phyloP scores from a whole-genome alignment of 305 asterid genomes.

The Striga hermonthica region DNA sequence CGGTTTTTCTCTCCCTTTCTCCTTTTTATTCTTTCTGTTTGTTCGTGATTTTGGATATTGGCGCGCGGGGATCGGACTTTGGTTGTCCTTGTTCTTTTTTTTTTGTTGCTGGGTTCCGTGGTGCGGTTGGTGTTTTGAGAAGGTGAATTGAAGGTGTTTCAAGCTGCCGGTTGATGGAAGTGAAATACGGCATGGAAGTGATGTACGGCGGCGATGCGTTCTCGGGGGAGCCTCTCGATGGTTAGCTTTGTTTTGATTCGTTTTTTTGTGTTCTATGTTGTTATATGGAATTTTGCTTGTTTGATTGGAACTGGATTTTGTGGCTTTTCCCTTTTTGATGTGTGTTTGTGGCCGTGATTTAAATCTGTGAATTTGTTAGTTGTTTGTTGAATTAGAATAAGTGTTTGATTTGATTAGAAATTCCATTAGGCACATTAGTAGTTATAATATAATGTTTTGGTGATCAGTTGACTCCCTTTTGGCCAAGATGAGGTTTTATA shows the following conservation, averaged over 20 bases:
- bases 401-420: neutral
- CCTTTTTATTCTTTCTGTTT: neutral
- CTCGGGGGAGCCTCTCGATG: slow-evolving; percentile 45
- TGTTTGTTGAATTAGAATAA: neutral
- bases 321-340: slow-evolving; percentile 2
- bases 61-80: slow-evolving; percentile 24
- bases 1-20: neutral
- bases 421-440: neutral
- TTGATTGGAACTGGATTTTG: slow-evolving; percentile 21
- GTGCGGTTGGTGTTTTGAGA: neutral
- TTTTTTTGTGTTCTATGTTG: neutral
- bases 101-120: neutral
- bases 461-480: slow-evolving; percentile 6
- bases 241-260: slow-evolving; percentile 36
- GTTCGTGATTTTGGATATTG: neutral
- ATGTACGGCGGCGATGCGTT: slow-evolving; percentile 43
- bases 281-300: neutral
- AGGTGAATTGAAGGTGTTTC: slow-evolving; percentile 4
- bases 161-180: slow-evolving; percentile 46
- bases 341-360: neutral
- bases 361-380: neutral
- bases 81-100: slow-evolving; percentile 25
- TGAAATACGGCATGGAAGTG: slow-evolving; percentile 51
- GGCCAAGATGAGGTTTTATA: slow-evolving; percentile 2
- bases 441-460: neutral